Percentiles rank a stretch among this genome's conserved stretches.
Conservation (phyloP, 257 asterid species). For the Handroanthus guayacan region DNA sequence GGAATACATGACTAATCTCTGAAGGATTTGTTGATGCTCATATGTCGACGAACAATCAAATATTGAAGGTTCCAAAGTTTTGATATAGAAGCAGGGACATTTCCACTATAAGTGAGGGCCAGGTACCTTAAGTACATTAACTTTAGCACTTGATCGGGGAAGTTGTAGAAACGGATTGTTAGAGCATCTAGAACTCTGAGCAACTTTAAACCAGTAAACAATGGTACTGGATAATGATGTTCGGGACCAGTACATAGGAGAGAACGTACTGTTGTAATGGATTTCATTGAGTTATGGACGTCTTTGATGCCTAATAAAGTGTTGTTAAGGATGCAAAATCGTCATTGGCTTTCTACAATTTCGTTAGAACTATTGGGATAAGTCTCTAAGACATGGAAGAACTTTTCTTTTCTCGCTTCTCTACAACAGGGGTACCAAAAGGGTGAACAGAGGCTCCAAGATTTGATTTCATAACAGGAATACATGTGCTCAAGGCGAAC, state of each 20-base stretch:
- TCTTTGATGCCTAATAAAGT: background rate
- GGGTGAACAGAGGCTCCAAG: slow-evolving; percentile 17
- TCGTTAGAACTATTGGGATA: background rate
- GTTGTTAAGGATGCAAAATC: slow-evolving; percentile 14
- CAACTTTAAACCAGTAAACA: background rate
- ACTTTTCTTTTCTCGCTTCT: slow-evolving; percentile 18
- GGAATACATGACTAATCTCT: background rate
- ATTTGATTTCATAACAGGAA: background rate
- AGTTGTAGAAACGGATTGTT: background rate
- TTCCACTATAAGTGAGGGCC: background rate
- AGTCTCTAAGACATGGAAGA: slow-evolving; percentile 5
- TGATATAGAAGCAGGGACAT: background rate
- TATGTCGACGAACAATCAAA: background rate
- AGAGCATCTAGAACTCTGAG: slow-evolving; percentile 28
- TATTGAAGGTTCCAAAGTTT: slow-evolving; percentile 21
- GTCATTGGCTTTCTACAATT: background rate
- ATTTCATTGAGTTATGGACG: background rate
- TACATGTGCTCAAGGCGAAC: background rate
- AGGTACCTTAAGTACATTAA: slow-evolving; percentile 22
- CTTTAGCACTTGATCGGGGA: background rate
- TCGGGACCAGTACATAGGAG: background rate
- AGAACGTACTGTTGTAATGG: background rate
- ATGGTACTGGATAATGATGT: background rate
- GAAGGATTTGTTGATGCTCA: background rate
- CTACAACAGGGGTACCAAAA: background rate